Evolutionary conservation across 768 basidiomycete species (phyloP), one percentile per base, ranked within the genome.

Genomic region (Lyophyllum atratum): DNA sequence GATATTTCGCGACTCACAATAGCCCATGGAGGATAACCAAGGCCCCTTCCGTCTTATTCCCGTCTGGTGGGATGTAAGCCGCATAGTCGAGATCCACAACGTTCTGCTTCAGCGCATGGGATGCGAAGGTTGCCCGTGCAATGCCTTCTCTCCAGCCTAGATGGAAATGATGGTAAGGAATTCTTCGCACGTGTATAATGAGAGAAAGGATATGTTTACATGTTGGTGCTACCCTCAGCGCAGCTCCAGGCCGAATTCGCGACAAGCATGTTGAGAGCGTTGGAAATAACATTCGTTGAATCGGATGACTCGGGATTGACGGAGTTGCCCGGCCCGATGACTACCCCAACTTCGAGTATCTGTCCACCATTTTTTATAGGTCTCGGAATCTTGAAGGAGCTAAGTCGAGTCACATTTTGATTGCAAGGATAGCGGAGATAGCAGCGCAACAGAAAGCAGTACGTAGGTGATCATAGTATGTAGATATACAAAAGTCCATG

Each of bases 1-100:
- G 17, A 10, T 19, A n/a, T 5, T 3, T 8, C 28, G 31, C 19
- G 39, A 59, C 83, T 62, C 54, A 84, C 85, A 87, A 81, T 54
- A 86, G 70, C 2, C 85, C 85, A 59, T 86, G 85, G 24, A 85
- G 72, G 29, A 86, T 80, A 2, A 85, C 71, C 22, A 85, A 69
- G 1, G 85, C 76, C 9, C 69, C 70, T 29, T 78, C 73, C 0
- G 57, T 68, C 43, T 60, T 65, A 40, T 72, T 72, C 26, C 66
- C 61, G 34, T 62, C 49, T 6, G 52, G 47, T 25, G 68, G 66
- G 6, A 65, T 46, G 39, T 61, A 44, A 14, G 53, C n/a, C 8
- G 47, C 33, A 50, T 59, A 66, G 31, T 66, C 62, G 12, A 68
- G 65, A 28, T 65, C 55, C 29, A 68, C 57, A 5, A 55, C 39